Evolutionary conservation across 2,329 filamentous ascomycete species (phyloP).

Genomic region (Thelonectria discophora): DNA sequence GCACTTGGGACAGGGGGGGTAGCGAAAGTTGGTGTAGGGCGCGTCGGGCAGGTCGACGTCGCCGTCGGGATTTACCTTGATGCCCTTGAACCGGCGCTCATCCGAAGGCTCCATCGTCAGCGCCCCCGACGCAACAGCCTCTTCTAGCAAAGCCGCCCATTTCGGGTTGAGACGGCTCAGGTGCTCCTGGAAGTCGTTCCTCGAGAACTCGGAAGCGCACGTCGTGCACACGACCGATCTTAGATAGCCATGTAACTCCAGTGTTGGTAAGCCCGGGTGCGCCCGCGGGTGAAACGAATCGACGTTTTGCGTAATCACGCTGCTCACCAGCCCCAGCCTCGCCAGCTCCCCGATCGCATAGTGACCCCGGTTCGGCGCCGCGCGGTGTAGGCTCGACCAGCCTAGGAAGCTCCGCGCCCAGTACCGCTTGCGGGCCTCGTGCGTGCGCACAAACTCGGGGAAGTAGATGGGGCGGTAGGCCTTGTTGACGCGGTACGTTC

Average conservation of each 20-base stretch:
- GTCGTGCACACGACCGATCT: slow-evolving; percentile 82
- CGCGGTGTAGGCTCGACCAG: slow-evolving; percentile 82
- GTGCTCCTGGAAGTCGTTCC: slow-evolving; percentile 78
- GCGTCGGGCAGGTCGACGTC: slow-evolving; percentile 91
- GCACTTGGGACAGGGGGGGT: slow-evolving; percentile 88
- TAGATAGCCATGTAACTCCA: slow-evolving; percentile 93
- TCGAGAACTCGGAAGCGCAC: slow-evolving; percentile 76
- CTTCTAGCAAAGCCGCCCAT: slow-evolving; percentile 80
- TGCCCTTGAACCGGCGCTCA: slow-evolving; percentile 71
- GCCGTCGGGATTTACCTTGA: slow-evolving; percentile 91
- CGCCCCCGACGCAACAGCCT: slow-evolving; percentile 77
- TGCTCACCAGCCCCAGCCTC: slow-evolving; percentile 74
- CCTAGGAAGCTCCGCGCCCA: slow-evolving; percentile 96
- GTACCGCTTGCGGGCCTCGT: slow-evolving; percentile 89
- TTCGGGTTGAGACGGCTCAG: slow-evolving; percentile 83
- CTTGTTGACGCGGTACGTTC: slow-evolving; percentile 93
- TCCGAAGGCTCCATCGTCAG: slow-evolving; percentile 79
- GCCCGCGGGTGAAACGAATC: slow-evolving; percentile 89
- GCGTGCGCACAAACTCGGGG: slow-evolving; percentile 83
- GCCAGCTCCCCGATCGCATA: slow-evolving; percentile 78
- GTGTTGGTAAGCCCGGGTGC: slow-evolving; percentile 76
- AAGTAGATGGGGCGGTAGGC: slow-evolving; percentile 92
- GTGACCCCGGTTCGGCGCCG: slow-evolving; percentile 83
- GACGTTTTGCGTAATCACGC: slow-evolving; percentile 94
- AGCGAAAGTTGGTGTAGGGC: slow-evolving; percentile 88